Evolutionary conservation across 2,329 filamentous ascomycete species (phyloP), one percentile per base, ranked within the genome.

Genomic region (Fusarium proliferatum): DNA sequence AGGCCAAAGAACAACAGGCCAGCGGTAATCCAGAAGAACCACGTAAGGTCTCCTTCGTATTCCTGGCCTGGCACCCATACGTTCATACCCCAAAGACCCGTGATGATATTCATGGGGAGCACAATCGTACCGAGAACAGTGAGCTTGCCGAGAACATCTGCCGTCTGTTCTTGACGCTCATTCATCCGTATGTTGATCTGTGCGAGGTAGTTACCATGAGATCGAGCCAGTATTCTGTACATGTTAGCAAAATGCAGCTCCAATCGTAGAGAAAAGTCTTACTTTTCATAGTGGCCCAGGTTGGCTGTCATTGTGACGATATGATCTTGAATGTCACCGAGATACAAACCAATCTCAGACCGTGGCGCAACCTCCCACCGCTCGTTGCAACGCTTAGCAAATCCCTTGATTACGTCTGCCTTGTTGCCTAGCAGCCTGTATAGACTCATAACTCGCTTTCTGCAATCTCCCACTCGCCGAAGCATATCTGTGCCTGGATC

Each of bases 141-240:
- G 68, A 99, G 88, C 82, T 96, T 97, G 72, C 95, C 95, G 17
- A 99, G 89, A 3, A 98, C 95, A 80, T 99, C 96, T 45, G 95
- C 94, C 3, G 96, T 99, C 84, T 97, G 92, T 82, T 99, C 96
- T 81, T 97, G 94, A 52, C 96, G 92, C 85, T 98, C 96, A 82
- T 98, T 98, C 96, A 98, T 98, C 79, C 95, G 91, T 78, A 98
- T 97, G 83, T 98, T 98, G 85, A 99, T 98, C 81, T 99, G 96
- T 2, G 96, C 96, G n/a, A 99, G 92, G 81, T 99, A 99, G 81
- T 98, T 99, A 80, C 91, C 94, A 79, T 99, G 96, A 17, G 95
- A 95, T 64, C 96, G 91, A 53, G 94, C 94, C 34, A 99, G 88
- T 56, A 99, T 94, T 79, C 94, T 96, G 74, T 7, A 36, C 21